Percentiles rank a stretch among this genome's conserved stretches.
phyloP scores from a whole-genome alignment of 177 flowering plant species.

The Tripterygium wilfordii region DNA sequence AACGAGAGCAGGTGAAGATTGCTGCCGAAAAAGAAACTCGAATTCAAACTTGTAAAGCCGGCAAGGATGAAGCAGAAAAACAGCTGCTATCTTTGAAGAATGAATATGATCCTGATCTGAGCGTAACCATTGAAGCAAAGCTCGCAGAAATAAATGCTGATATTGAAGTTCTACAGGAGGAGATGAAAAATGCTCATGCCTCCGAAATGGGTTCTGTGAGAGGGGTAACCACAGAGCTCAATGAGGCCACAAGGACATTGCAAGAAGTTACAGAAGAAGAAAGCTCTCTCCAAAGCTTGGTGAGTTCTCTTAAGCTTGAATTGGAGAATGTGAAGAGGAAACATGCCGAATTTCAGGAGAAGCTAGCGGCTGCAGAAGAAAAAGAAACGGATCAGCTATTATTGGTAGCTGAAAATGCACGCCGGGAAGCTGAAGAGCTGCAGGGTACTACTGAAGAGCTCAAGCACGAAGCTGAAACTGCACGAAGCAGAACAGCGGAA shows the following conservation, averaged over 20 bases:
- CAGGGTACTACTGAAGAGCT: constrained; percentile 15
- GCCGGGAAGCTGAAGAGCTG: constrained; percentile 28
- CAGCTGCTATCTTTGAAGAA: constrained; percentile 20
- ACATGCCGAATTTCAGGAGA: constrained; percentile 7
- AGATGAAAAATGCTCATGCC: constrained; percentile 26
- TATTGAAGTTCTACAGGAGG: constrained; percentile 30
- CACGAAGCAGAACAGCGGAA: constrained; percentile 11
- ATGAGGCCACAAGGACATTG: constrained; percentile 33
- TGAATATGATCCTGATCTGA: constrained; percentile 23
- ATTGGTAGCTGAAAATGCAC: constrained; percentile 22
- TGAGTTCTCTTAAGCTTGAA: constrained; percentile 31
- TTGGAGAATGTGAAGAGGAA: constrained; percentile 29
- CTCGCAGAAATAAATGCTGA: constrained; percentile 35
- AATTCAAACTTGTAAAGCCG: constrained; percentile 10
- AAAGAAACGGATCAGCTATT: constrained; percentile 18
- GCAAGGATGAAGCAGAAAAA: constrained; percentile 25
- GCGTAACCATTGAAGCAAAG: constrained; percentile 19
- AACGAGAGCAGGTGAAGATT: constrained; percentile 24
- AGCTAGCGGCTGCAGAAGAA: constrained; percentile 15
- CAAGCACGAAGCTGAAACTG: constrained; percentile 27
- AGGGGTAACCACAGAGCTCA: constrained; percentile 27
- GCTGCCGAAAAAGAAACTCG: constrained; percentile 22
- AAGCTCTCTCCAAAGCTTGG: constrained; percentile 14
- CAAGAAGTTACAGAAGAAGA: constrained; percentile 35
- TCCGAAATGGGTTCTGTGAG: constrained; percentile 26